Evolutionary conservation across 345 rosid species (phyloP).

Genomic region (Aquilaria yunnanensis): DNA sequence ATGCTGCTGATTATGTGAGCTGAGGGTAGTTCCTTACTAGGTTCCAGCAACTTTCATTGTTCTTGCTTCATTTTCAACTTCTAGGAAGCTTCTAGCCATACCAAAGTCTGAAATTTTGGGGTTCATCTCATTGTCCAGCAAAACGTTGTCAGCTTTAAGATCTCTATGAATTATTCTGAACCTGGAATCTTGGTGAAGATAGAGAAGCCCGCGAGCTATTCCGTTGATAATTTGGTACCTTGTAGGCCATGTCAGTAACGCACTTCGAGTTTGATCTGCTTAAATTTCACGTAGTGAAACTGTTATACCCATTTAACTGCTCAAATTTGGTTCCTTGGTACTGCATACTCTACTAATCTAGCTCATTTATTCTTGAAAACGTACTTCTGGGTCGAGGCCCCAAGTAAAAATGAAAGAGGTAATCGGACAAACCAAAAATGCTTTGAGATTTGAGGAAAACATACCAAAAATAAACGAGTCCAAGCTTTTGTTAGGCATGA

Average conservation of each 20-base stretch:
- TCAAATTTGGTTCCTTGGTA: neutral
- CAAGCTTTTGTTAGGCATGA: conserved; percentile 4
- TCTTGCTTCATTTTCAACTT: neutral
- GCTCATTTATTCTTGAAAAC: too few species aligned
- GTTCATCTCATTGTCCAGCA: conserved; percentile 3
- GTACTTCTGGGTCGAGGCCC: too few species aligned
- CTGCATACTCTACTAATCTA: too few species aligned
- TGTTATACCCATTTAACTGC: neutral
- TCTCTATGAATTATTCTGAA: conserved; percentile 4
- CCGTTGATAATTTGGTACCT: neutral
- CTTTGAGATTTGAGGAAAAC: conserved; percentile 1
- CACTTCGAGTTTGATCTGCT: neutral
- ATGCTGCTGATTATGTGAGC: too few species aligned
- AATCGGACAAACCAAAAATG: conserved; percentile 8
- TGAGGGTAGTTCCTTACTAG: neutral
- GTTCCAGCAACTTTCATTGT: conserved; percentile 3
- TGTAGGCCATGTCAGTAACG: neutral
- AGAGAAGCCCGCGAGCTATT: conserved; percentile 1
- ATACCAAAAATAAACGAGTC: conserved; percentile 6
- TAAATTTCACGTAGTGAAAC: neutral
- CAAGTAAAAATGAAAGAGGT: conserved; percentile 1
- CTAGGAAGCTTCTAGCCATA: neutral
- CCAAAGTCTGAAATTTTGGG: conserved; percentile 9
- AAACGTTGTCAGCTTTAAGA: conserved; percentile 4
- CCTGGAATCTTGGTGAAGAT: conserved; percentile 1